phyloP scores from a whole-genome alignment of 2,329 filamentous ascomycete species.

The Ophiostoma australiae region DNA sequence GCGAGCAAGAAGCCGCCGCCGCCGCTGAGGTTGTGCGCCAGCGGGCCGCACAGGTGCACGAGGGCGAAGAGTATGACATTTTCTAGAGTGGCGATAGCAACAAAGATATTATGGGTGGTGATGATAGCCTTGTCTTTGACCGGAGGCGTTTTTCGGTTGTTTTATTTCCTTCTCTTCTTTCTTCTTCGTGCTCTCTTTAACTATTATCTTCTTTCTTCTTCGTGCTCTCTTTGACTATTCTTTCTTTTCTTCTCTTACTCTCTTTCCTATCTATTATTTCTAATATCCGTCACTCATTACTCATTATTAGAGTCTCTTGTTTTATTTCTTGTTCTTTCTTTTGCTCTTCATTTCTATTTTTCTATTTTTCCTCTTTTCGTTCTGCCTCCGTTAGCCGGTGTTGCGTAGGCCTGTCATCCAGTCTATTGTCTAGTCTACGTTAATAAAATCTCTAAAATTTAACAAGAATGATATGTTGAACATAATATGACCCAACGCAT shows the following conservation, averaged over 20 bases:
- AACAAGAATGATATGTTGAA: no score
- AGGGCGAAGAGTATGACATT: slow-evolving; percentile 26
- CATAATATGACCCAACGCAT: no score
- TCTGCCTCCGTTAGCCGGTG: background rate
- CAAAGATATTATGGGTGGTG: background rate
- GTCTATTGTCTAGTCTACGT: background rate
- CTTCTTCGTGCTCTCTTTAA: background rate
- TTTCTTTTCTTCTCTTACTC: background rate
- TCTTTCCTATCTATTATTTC: slow-evolving; percentile 7
- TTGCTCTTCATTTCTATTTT: background rate
- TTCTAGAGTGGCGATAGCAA: background rate
- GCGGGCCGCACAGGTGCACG: slow-evolving; percentile 31
- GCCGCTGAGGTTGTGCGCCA: background rate
- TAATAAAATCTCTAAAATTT: no score
- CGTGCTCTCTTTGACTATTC: background rate
- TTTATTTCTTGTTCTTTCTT: background rate
- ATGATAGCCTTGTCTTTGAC: background rate
- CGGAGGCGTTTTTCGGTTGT: background rate
- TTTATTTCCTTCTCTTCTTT: background rate
- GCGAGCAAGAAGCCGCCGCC: slow-evolving; percentile 33
- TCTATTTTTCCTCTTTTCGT: background rate
- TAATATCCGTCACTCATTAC: background rate
- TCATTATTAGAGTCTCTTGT: background rate
- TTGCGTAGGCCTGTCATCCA: background rate
- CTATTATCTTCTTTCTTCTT: slow-evolving; percentile 1